phyloP scores from a whole-genome alignment of 2,329 filamentous ascomycete species.

The Trichophyton schoenleinii region DNA sequence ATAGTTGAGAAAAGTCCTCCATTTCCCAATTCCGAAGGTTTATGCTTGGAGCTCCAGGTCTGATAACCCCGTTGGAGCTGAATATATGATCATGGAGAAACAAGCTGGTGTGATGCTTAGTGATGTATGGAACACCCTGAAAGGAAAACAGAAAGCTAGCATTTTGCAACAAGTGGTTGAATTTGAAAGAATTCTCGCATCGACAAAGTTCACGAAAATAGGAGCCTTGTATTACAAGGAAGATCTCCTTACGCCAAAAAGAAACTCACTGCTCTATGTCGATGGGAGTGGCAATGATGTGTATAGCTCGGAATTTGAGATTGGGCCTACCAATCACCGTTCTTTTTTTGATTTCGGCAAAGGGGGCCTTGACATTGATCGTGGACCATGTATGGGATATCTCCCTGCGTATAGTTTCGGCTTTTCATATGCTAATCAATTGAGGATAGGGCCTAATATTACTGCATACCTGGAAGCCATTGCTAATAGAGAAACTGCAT shows the following conservation, averaged over 20 bases:
- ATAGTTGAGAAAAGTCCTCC: constrained; percentile 11
- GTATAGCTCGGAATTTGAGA: constrained; percentile 10
- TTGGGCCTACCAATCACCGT: constrained; percentile 16
- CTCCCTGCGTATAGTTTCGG: no score
- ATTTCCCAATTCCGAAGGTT: constrained; percentile 13
- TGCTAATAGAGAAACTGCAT: constrained; percentile 23
- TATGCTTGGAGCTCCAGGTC: constrained; percentile 10
- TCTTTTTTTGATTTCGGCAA: constrained; percentile 17
- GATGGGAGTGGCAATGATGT: constrained; percentile 16
- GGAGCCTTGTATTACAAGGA: constrained; percentile 16
- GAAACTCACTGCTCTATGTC: constrained; percentile 6
- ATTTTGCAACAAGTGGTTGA: constrained; percentile 22
- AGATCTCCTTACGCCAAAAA: constrained; percentile 9
- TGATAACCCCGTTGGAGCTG: constrained; percentile 21
- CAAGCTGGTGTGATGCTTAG: constrained; percentile 12
- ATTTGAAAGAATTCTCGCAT: constrained; percentile 24
- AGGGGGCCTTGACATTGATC: constrained; percentile 14
- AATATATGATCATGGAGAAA: constrained; percentile 27
- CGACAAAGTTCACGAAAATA: constrained; percentile 14
- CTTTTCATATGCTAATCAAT: no score
- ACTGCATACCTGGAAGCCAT: constrained; percentile 15
- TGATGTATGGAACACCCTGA: constrained; percentile 15
- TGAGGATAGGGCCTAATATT: no score
- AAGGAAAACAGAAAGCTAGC: constrained; percentile 16
- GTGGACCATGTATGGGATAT: constrained; percentile 16